Evolutionary conservation across 2,329 filamentous ascomycete genomes (phyloP).

Genomic region (Trichocomaceae sp.): DNA sequence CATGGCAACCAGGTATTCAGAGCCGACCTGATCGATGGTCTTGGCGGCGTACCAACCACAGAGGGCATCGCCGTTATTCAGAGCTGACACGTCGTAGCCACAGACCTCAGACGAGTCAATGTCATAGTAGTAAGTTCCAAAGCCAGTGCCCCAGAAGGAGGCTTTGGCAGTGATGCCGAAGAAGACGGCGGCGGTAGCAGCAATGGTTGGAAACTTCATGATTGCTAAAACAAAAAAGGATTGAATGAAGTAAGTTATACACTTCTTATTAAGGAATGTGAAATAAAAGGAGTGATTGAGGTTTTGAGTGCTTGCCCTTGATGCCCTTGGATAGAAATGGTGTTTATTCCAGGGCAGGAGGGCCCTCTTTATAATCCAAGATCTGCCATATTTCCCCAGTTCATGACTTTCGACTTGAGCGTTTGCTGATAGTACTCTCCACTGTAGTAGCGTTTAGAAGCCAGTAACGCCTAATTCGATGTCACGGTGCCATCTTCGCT

Average conservation of each 20-base stretch:
- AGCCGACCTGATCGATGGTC: neutral
- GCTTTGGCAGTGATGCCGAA: neutral
- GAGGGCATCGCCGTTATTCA: neutral
- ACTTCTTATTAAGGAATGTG: neutral
- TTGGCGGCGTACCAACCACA: neutral
- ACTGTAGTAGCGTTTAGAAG: neutral
- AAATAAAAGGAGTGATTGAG: neutral
- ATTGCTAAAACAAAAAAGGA: neutral
- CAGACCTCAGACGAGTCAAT: neutral
- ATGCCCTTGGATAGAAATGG: neutral
- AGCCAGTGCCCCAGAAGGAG: neutral
- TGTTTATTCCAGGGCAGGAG: neutral
- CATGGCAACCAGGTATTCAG: constrained; percentile 5
- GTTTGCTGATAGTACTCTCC: neutral
- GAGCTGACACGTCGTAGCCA: neutral
- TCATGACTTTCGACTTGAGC: neutral
- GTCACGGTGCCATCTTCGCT: neutral
- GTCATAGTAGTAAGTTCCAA: constrained; percentile 4
- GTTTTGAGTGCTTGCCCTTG: neutral
- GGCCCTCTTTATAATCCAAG: neutral
- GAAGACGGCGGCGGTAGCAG: neutral
- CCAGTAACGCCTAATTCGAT: neutral
- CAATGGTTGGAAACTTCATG: constrained; percentile 1
- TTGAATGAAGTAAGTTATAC: neutral
- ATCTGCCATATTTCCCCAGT: neutral